Percentiles rank a stretch among this genome's conserved stretches.
These are phyloP conservation scores for Gloeophyllum trabeum DNA, from an alignment of 768 basidiomycete genomes.

Conservation along the genomic window DNA sequence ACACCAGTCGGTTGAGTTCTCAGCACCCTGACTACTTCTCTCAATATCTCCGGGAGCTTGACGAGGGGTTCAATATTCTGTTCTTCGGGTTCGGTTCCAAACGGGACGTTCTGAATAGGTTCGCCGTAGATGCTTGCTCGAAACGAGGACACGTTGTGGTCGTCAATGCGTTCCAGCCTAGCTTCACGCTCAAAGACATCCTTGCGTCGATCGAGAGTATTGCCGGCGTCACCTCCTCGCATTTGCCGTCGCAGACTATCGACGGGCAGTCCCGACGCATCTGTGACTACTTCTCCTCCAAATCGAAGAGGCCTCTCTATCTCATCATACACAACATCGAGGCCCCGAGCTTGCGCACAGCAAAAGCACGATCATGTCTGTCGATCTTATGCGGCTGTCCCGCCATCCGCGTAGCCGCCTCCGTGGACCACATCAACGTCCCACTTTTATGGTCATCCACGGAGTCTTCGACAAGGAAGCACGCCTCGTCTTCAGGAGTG, in stretches of 20 bases:
- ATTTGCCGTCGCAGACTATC: constrained; percentile 25
- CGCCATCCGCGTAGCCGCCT: constrained; percentile 72
- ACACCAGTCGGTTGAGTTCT: constrained; percentile 16
- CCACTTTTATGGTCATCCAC: constrained; percentile 76
- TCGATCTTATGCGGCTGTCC: constrained; percentile 63
- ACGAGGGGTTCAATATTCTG: constrained; percentile 77
- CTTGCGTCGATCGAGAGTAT: constrained; percentile 33
- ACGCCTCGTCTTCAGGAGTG: constrained; percentile 3
- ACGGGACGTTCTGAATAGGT: constrained; percentile 58
- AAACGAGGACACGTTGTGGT: constrained; percentile 63
- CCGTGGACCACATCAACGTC: constrained; percentile 80
- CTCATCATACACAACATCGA: constrained; percentile 89
- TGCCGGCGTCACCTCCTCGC: constrained; percentile 26
- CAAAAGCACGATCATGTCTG: constrained; percentile 55
- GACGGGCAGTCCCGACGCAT: constrained; percentile 60
- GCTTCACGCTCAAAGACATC: constrained; percentile 51
- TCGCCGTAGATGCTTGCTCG: constrained; percentile 47
- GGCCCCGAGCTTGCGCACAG: constrained; percentile 50
- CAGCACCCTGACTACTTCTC: constrained; percentile 32
- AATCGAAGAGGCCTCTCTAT: constrained; percentile 40
- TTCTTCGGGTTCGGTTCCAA: constrained; percentile 92
- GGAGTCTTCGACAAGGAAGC: constrained; percentile 42
- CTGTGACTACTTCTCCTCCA: constrained; percentile 44
- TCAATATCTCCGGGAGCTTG: constrained; percentile 60
- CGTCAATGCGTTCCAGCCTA: constrained; percentile 68